Base-by-base conservation (phyloP, 805 yeast genomes). In the Wickerhamomyces rabaulensis region DNA sequence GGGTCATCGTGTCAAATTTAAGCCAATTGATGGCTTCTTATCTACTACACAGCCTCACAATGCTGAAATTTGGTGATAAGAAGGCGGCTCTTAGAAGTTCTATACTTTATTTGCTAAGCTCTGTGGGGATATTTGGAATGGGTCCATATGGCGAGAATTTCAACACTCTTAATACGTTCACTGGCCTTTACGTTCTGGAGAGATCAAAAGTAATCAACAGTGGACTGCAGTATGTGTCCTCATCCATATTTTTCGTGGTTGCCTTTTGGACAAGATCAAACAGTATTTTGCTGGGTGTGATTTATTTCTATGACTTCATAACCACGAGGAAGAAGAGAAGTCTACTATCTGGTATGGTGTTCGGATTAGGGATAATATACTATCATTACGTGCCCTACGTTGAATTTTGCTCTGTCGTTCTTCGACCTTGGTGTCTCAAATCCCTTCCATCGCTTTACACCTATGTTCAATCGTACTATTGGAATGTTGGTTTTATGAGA, bases 401-500 rank as follows among this genome's bases (percentile, higher is more conserved):
- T 3, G 55, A 58, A 15, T 84, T 79, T 51, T 94, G 99, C 61
- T 87, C 89, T 1, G 39, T 16, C 12, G 46, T 45, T 4, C 26
- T 25, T 13, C 67, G 87, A 8, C 86, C 75, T 50, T 92, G 97
- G 97, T 92, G 99, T 62, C 50, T 67, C 13, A 52, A 67, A 5
- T 48, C 52, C 4, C 43, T 86, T 0, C 88, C 87, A 7, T 75
- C 84, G 20, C 69, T 92, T 13, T 82, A 82, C 55, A 63, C 77
- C 3, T 87, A 74, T 62, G 86, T 95, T 7, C 99, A 94, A 64
- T 48, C 66, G 1, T 73, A 80, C 52, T 90, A 92, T 63, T 94
- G 99, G 99, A 77, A 81, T 54, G 75, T 72, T 39, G 98, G 99
- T 0, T 79, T 91, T 44, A 63, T 94, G 46, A 70, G 66, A 37